A percentile compares a stretch with the other conserved stretches of the same genome.
Evolutionary conservation across 1,284 basidiomycete species (phyloP).

Genomic region (Boletus mariae): DNA sequence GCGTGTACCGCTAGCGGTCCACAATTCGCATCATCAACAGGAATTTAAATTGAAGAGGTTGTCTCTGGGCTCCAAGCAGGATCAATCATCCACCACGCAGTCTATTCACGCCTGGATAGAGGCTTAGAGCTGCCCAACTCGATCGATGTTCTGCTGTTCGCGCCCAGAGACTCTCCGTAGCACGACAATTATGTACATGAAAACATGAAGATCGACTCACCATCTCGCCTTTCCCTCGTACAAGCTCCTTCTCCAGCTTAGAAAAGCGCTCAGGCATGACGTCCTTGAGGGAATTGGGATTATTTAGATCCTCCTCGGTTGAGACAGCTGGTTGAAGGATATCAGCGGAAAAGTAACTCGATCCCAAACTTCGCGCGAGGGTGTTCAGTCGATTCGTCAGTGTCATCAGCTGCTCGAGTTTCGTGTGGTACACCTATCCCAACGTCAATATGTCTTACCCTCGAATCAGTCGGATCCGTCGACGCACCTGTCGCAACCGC

Average conservation of each 20-base stretch:
- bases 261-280: conserved; percentile 76
- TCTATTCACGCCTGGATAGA: not conserved
- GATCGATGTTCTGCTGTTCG: not conserved
- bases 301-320: conserved; percentile 39
- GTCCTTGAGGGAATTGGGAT: conserved; percentile 50
- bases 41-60: not conserved
- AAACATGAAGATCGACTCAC: conserved; percentile 41
- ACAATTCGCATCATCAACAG: not conserved
- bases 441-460: not conserved
- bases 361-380: conserved; percentile 53
- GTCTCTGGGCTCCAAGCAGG: not conserved
- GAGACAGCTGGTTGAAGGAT: conserved; percentile 47
- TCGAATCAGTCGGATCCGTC: conserved; percentile 1
- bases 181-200: not conserved
- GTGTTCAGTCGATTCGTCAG: conserved; percentile 58
- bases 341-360: conserved; percentile 57
- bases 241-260: conserved; percentile 75
- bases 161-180: not conserved
- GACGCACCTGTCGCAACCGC: conserved; percentile 67
- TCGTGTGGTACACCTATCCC: conserved; percentile 67
- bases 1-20: too few relatives aligned
- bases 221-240: conserved; percentile 75
- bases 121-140: not conserved
- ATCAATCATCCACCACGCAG: not conserved
- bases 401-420: conserved; percentile 69